These are phyloP conservation scores for Taphrina populina DNA, from an alignment of 1,139 yeast genomes.

Conservation along the genomic window DNA sequence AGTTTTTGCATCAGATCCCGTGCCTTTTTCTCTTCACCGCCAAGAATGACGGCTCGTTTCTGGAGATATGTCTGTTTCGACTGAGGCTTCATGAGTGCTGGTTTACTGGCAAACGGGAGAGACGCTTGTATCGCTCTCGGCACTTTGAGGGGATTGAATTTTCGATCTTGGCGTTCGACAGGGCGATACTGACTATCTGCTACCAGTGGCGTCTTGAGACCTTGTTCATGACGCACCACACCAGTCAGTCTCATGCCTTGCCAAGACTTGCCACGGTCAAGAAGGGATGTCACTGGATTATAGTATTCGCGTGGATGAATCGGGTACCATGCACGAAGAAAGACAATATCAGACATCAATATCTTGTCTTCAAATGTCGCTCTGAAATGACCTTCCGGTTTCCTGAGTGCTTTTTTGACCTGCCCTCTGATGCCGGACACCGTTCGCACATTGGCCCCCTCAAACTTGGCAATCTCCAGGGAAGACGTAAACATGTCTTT, in stretches of 20 bases:
- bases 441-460: constrained; percentile 94
- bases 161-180: constrained; percentile 81
- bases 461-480: constrained; percentile 94
- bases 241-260: constrained; percentile 95
- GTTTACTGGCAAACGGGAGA: constrained; percentile 89
- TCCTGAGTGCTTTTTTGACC: constrained; percentile 87
- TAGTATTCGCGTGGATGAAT: constrained; percentile 85
- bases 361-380: constrained; percentile 98
- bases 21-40: constrained; percentile 73
- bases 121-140: constrained; percentile 74
- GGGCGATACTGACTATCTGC: constrained; percentile 68
- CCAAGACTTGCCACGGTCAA: constrained; percentile 81
- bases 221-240: constrained; percentile 76
- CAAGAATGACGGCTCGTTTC: constrained; percentile 89
- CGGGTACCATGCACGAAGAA: constrained; percentile 96
- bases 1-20: constrained; percentile 85
- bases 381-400: constrained; percentile 95
- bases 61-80: constrained; percentile 77
- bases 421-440: constrained; percentile 98
- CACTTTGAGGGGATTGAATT: constrained; percentile 80
- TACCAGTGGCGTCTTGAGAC: constrained; percentile 61
- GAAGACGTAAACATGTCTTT: constrained; percentile 93
- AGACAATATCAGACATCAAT: constrained; percentile 64
- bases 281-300: constrained; percentile 91
- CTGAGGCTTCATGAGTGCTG: constrained; percentile 78